Evolutionary conservation across 2,329 filamentous ascomycete genomes (phyloP), one percentile per base, ranked within the genome.

Genomic region (Epichloe sylvatica): DNA sequence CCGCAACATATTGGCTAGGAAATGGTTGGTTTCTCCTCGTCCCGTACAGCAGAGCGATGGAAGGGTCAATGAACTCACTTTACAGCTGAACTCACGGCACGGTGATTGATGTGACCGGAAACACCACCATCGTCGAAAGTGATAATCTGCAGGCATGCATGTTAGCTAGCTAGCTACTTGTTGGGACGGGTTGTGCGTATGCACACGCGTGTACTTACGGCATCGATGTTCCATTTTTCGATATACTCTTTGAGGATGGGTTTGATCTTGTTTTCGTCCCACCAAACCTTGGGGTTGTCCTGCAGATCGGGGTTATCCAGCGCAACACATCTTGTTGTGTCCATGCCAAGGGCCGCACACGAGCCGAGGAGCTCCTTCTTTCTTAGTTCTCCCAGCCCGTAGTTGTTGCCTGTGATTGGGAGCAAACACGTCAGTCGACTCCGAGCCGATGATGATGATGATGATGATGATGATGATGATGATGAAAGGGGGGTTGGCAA

Each of bases 51-150:
- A 4, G 23, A 30, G 17, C 15, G 15, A 4, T 8, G 4, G 2
- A n/a, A 12, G n/a, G 35, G 17, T 30, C 12, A 25, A 46, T 30
- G 25, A 5, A 53, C 60, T 50, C 59, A 69, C 66, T 54, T 61
- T 34, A 70, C 60, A 3, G 65, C 67, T 15, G 60, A 60, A 54
- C 63, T 67, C 46, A 70, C 65, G 15, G 67, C 66, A 19, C 64
- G 52, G 49, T 69, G 67, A 47, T 70, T 69, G 46, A 69, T 60
- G 48, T 70, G 66, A 5, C 65, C 64, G 1, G 65, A 68, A 5
- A 69, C 61, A 15, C 66, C 67, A 23, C 63, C 63, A n/a, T 64
- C 50, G 40, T 70, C 67, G 50, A 70, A 69, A 0, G 66, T 70
- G 46, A 69, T 60, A 47, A 70, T 68, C 63, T 57, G 38, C 23